Percentiles rank a stretch among this genome's conserved stretches.
These are phyloP conservation scores for Toxicodendron radicans DNA, from an alignment of 345 rosid species.

Conservation along the genomic window DNA sequence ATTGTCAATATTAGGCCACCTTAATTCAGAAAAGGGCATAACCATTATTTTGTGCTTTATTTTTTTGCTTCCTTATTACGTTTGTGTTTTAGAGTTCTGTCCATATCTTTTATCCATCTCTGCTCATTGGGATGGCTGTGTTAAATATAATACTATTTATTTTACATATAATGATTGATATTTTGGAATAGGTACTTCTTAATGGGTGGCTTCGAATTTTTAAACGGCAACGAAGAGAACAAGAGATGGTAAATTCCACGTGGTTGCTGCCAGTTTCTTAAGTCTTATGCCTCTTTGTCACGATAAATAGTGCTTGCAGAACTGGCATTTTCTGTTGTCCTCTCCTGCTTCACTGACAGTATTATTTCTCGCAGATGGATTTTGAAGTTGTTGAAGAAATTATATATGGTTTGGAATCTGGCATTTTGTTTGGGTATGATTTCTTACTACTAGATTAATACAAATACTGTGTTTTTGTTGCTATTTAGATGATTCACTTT, in stretches of 20 bases:
- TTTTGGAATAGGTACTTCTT: constrained; percentile 55
- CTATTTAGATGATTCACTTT: not conserved
- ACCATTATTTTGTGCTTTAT: not conserved
- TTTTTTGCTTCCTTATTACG: not conserved
- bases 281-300: not conserved
- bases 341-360: not conserved
- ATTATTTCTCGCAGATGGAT: constrained; percentile 59
- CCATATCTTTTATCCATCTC: not conserved
- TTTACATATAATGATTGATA: constrained; percentile 14
- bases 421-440: constrained; percentile 84
- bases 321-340: constrained; percentile 12
- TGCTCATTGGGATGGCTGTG: not conserved
- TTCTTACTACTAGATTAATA: constrained; percentile 12
- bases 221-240: constrained; percentile 80
- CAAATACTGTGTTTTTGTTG: not conserved
- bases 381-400: constrained; percentile 98
- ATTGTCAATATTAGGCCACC: not conserved
- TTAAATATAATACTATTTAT: constrained; percentile 21
- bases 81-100: not conserved
- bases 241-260: constrained; percentile 59
- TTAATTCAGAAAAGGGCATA: not conserved
- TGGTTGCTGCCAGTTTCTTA: not conserved
- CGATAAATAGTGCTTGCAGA: not conserved
- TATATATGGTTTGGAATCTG: constrained; percentile 94
- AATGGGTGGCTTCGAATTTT: constrained; percentile 91